Base-by-base conservation (phyloP, 345 rosid species). In the Carallia pectinifolia region DNA sequence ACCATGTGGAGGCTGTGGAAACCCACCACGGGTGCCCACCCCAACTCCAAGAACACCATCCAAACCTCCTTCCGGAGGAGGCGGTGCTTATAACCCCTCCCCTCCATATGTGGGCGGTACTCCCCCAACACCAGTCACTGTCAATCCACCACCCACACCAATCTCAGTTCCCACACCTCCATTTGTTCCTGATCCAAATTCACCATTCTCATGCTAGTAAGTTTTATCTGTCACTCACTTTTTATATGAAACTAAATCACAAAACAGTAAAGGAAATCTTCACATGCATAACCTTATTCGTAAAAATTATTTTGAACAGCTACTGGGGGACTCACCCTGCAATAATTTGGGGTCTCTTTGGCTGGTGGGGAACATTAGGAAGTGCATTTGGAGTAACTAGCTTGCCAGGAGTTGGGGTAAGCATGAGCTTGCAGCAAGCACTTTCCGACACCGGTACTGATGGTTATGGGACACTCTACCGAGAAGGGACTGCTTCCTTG, bases 401-500 rank as follows among this genome's bases (percentile, higher is more conserved):
- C 71, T 10, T 79, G 59, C 92, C 92, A 3, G 92, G 92, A 19
- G 65, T 86, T 37, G 90, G 90, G 12, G 23, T 92, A 30, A 86
- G 75, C 61, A 81, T 79, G 84, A 89, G 79, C 88, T 69, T 94
- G 52, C 88, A 79, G n/a, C 89, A 92, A 70, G 97, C 97, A 15
- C 97, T 91, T 65, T 85, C 98, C 53, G 90, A 91, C 81, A 77
- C 83, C 4, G 86, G 89, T 2, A 68, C 66, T 1, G 96, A 93
- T 72, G 85, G 92, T 29, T 68, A 84, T 38, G 97, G 98, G 0
- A 66, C 78, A 4, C 97, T 93, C 63, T 93, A 85, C 81, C 78
- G 99, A 60, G 95, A 96, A 90, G 99, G 96, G 16, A 88, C 97
- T 53, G 99, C 99, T 13, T 78, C 99, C 31, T 82, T 89, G 74